phyloP scores from a whole-genome alignment of 805 yeast genomes.

The Suhomyces sp. region DNA sequence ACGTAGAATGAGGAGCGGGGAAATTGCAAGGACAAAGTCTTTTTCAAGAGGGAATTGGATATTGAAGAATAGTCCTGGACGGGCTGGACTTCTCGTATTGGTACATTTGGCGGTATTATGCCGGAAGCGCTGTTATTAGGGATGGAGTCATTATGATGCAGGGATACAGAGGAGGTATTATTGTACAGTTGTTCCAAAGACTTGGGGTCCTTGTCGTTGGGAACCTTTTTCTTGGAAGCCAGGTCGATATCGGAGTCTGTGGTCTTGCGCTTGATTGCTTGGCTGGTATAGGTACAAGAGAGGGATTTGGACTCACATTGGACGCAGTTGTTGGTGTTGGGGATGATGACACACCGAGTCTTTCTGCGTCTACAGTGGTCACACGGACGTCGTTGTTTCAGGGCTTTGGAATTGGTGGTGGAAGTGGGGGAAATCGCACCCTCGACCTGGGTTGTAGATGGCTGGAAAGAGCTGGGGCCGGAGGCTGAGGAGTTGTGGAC shows the following conservation, averaged over 20 bases:
- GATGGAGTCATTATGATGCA: conserved; percentile 1
- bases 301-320: conserved; percentile 74
- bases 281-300: conserved; percentile 72
- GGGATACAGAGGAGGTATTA: conserved; percentile 7
- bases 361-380: conserved; percentile 82
- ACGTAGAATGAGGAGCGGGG: conserved; percentile 88
- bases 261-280: conserved; percentile 43
- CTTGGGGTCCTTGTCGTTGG: conserved; percentile 7
- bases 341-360: conserved; percentile 71
- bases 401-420: conserved; percentile 2
- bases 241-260: conserved; percentile 12
- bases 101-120: conserved; percentile 41
- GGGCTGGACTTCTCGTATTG: conserved; percentile 55
- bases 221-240: conserved; percentile 15
- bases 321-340: conserved; percentile 63
- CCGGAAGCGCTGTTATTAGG: conserved; percentile 14
- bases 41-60: conserved; percentile 63
- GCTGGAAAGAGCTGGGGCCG: too few relatives aligned
- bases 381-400: conserved; percentile 64
- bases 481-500: too few relatives aligned
- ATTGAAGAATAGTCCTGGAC: conserved; percentile 66
- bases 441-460: neutral
- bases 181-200: conserved; percentile 10
- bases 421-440: neutral
- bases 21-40: conserved; percentile 73